These are phyloP conservation scores for Arthroderma sp. DNA, from an alignment of 2,329 filamentous ascomycete species.

Conservation along the genomic window DNA sequence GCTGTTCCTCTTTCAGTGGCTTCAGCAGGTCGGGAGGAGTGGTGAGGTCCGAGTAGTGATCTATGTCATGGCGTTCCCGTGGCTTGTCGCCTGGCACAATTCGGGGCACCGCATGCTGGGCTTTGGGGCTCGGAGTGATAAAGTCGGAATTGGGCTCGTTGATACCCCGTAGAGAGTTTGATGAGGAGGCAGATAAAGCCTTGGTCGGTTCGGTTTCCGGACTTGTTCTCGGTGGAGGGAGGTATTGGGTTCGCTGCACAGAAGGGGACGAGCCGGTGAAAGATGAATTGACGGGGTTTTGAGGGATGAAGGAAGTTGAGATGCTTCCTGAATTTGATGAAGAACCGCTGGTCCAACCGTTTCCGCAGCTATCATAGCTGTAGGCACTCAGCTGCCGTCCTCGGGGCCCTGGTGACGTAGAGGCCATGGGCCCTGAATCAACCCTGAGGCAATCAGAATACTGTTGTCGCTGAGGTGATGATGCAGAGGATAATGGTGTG, in stretches of 20 bases:
- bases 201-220: not conserved
- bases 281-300: not conserved
- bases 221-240: not conserved
- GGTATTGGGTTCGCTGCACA: not conserved
- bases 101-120: constrained; percentile 2
- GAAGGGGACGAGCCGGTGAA: not conserved
- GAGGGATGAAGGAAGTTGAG: not conserved
- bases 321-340: not conserved
- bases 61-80: constrained; percentile 42
- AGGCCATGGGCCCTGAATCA: not conserved
- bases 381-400: constrained; percentile 8
- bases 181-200: not conserved
- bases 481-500: constrained; percentile 59
- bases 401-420: constrained; percentile 51
- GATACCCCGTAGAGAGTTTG: not conserved
- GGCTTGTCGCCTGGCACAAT: constrained; percentile 66
- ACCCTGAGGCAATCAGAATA: not conserved
- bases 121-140: not conserved
- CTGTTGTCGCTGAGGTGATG: constrained; percentile 8
- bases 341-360: constrained; percentile 4
- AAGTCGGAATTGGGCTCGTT: not conserved
- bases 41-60: constrained; percentile 60
- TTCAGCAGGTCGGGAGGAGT: constrained; percentile 68
- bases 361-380: constrained; percentile 1
- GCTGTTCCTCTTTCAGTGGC: constrained; percentile 60